Percentiles rank a stretch among this genome's conserved stretches.
Evolutionary conservation across 2,329 filamentous ascomycete genomes (phyloP).

Genomic region (Sporothrix schenckii): DNA sequence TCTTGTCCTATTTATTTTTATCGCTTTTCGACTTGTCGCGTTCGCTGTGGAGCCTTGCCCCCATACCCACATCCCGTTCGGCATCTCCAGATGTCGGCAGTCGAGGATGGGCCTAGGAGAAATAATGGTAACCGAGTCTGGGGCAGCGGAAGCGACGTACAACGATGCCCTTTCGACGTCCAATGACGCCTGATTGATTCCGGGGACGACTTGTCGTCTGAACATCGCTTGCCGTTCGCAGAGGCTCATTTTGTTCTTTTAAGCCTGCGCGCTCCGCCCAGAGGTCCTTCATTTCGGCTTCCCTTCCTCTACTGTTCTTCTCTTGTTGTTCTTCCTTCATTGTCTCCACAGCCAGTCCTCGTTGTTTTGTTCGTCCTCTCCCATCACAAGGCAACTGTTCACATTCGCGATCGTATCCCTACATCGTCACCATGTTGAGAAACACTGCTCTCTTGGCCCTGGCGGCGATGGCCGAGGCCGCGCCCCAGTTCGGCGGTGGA

Average conservation of each 20-base stretch:
- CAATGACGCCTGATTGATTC: background rate
- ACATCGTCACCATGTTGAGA: constrained; percentile 22
- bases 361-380: background rate
- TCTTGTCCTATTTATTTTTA: constrained; percentile 7
- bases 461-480: constrained; percentile 25
- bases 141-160: background rate
- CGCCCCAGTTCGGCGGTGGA: constrained; percentile 31
- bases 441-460: constrained; percentile 26
- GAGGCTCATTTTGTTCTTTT: background rate
- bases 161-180: background rate
- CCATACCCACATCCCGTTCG: constrained; percentile 2
- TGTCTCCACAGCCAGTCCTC: constrained; percentile 10
- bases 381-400: background rate
- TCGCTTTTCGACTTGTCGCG: background rate
- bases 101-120: background rate
- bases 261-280: constrained; percentile 1
- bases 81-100: constrained; percentile 28
- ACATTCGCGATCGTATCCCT: background rate
- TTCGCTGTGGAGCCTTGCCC: background rate
- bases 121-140: background rate
- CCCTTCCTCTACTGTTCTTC: background rate
- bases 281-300: background rate
- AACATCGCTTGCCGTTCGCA: background rate
- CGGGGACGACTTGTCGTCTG: background rate
- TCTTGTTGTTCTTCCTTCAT: background rate